Evolutionary conservation across 2,329 filamentous ascomycete species (phyloP).

Genomic region (Ophiognomonia clavigignenti-juglandacearum): DNA sequence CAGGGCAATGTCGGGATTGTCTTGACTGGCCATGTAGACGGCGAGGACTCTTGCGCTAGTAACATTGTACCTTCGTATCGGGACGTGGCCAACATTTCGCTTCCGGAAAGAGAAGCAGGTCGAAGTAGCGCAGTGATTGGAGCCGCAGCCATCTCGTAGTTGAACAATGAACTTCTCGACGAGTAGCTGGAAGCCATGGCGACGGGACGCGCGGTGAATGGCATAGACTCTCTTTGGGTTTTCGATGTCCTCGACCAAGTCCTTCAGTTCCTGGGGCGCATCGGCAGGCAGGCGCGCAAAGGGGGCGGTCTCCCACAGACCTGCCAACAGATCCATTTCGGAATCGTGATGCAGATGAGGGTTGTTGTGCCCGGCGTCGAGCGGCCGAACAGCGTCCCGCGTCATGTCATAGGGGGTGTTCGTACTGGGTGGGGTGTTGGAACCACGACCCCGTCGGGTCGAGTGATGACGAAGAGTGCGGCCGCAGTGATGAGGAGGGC

Average conservation of each 20-base stretch:
- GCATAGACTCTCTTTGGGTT: constrained; percentile 58
- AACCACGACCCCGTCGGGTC: too few relatives aligned
- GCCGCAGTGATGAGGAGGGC: too few relatives aligned
- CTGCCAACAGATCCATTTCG: constrained; percentile 47
- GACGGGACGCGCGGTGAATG: constrained; percentile 55
- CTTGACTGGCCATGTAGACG: constrained; percentile 73
- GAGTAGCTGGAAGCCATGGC: constrained; percentile 60
- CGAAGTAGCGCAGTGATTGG: constrained; percentile 62
- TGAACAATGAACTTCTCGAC: constrained; percentile 75
- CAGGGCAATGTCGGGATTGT: constrained; percentile 66
- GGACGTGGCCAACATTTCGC: constrained; percentile 59
- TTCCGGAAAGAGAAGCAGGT: constrained; percentile 79
- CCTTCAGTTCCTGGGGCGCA: constrained; percentile 53
- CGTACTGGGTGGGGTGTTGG: too few relatives aligned
- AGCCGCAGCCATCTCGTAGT: constrained; percentile 75
- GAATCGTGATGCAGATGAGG: constrained; percentile 21
- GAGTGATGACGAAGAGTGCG: too few relatives aligned
- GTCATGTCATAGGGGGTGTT: constrained; percentile 43
- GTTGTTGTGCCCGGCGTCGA: constrained; percentile 24
- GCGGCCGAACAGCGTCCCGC: constrained; percentile 36
- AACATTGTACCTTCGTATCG: constrained; percentile 72
- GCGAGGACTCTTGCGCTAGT: constrained; percentile 79
- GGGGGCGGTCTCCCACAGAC: constrained; percentile 57
- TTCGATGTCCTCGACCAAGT: constrained; percentile 52
- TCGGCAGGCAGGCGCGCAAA: constrained; percentile 56